These are phyloP conservation scores for Oryza nivara DNA, from an alignment of 176 grass and related monocot species.

Conservation along the genomic window DNA sequence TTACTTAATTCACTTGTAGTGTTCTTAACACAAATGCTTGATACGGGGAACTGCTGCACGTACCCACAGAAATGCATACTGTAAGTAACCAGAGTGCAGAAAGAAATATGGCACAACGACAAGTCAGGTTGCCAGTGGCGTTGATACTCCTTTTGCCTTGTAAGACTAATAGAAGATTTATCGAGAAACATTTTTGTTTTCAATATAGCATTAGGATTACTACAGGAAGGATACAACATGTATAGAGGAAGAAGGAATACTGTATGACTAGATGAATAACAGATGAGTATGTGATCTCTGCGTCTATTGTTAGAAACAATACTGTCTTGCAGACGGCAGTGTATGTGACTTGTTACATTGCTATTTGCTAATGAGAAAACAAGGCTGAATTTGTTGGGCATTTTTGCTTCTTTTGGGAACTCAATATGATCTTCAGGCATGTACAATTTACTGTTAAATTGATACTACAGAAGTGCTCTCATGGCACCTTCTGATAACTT, in stretches of 20 bases:
- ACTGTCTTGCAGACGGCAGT: conserved; percentile 14
- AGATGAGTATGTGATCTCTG: background rate
- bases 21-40: background rate
- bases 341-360: background rate
- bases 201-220: background rate
- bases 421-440: conserved; percentile 4
- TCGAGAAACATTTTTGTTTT: background rate
- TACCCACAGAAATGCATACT: background rate
- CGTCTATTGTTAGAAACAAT: background rate
- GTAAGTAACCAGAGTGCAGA: background rate
- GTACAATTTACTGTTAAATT: background rate
- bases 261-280: background rate
- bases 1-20: background rate
- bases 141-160: background rate
- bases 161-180: background rate
- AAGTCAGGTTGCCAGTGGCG: background rate
- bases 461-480: background rate
- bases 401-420: background rate
- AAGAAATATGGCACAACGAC: background rate
- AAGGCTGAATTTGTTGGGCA: background rate
- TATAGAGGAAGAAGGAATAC: background rate
- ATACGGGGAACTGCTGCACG: background rate
- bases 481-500: background rate
- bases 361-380: conserved; percentile 9
- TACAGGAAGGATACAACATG: background rate